These are phyloP conservation scores for Yarrowia phangngaensis DNA, from an alignment of 805 yeast genomes.

Conservation along the genomic window DNA sequence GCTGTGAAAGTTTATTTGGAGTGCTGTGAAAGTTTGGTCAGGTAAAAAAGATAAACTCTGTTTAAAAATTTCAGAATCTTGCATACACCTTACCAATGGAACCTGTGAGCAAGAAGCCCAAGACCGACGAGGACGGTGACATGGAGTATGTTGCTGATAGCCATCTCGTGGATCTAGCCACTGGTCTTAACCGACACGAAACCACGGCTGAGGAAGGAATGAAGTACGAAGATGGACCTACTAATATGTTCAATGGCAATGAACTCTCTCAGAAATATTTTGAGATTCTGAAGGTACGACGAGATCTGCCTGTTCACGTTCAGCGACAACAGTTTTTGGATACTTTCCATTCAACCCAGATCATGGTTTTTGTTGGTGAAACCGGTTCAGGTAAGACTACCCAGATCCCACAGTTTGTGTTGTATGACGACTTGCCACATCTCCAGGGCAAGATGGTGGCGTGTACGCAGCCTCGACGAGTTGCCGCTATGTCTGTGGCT, in stretches of 20 bases:
- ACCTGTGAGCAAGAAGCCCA: slow-evolving; percentile 26
- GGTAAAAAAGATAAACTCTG: too few relatives aligned
- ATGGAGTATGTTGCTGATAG: slow-evolving; percentile 9
- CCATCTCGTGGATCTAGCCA: slow-evolving; percentile 11
- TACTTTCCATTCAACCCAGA: slow-evolving; percentile 81
- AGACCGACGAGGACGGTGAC: slow-evolving; percentile 21
- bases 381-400: slow-evolving; percentile 99
- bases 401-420: slow-evolving; percentile 94
- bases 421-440: slow-evolving; percentile 90
- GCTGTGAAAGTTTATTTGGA: too few relatives aligned
- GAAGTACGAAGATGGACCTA: slow-evolving; percentile 45
- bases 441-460: slow-evolving; percentile 80
- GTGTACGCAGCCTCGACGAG: slow-evolving; percentile 94
- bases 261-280: slow-evolving; percentile 62
- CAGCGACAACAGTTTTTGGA: slow-evolving; percentile 85
- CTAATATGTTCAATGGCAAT: slow-evolving; percentile 78
- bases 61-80: slow-evolving; percentile 22
- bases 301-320: slow-evolving; percentile 89
- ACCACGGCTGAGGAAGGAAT: slow-evolving; percentile 40
- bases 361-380: slow-evolving; percentile 98
- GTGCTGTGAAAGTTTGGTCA: slow-evolving; percentile 1
- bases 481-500: slow-evolving; percentile 98
- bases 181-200: slow-evolving; percentile 33
- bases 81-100: slow-evolving; percentile 18
- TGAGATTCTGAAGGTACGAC: slow-evolving; percentile 71